Evolutionary conservation across 2,329 filamentous ascomycete species (phyloP).

Genomic region (Huntiella bhutanensis): DNA sequence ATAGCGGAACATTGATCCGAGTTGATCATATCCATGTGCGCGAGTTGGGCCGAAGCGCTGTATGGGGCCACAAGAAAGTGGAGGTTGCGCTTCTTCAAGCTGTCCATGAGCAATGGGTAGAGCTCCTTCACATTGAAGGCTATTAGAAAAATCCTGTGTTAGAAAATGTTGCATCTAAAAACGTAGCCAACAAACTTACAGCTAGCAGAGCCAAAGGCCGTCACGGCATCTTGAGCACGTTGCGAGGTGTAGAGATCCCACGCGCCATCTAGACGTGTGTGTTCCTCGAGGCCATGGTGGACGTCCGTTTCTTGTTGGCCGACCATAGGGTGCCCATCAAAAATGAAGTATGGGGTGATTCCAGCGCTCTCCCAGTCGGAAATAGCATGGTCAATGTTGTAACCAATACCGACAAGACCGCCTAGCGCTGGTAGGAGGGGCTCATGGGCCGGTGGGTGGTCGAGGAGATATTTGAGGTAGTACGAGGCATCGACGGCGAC

Average conservation of each 20-base stretch:
- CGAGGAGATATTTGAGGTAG: conserved; percentile 65
- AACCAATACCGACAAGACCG: conserved; percentile 63
- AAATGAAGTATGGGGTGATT: conserved; percentile 73
- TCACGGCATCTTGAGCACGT: conserved; percentile 61
- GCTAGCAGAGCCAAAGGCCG: conserved; percentile 61
- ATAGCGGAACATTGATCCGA: conserved; percentile 54
- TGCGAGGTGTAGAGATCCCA: conserved; percentile 77
- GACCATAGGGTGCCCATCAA: conserved; percentile 68
- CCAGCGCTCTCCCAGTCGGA: conserved; percentile 48
- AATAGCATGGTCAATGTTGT: conserved; percentile 59
- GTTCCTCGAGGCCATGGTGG: conserved; percentile 44
- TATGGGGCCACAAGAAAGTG: conserved; percentile 73
- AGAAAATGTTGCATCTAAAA: not conserved
- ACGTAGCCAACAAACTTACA: conserved; percentile 30
- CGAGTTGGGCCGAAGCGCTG: conserved; percentile 72
- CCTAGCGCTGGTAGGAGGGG: conserved; percentile 79
- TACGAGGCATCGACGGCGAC: conserved; percentile 80
- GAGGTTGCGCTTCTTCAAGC: conserved; percentile 48
- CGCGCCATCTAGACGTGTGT: conserved; percentile 53
- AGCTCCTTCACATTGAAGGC: conserved; percentile 54
- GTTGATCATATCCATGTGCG: conserved; percentile 53
- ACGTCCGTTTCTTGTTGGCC: conserved; percentile 54
- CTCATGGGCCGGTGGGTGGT: conserved; percentile 53
- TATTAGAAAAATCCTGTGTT: not conserved
- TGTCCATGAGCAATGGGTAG: conserved; percentile 56